Evolutionary conservation across 2,329 filamentous ascomycete genomes (phyloP), one percentile per base, ranked within the genome.

Genomic region (Arthrobotrys sphaeroides): DNA sequence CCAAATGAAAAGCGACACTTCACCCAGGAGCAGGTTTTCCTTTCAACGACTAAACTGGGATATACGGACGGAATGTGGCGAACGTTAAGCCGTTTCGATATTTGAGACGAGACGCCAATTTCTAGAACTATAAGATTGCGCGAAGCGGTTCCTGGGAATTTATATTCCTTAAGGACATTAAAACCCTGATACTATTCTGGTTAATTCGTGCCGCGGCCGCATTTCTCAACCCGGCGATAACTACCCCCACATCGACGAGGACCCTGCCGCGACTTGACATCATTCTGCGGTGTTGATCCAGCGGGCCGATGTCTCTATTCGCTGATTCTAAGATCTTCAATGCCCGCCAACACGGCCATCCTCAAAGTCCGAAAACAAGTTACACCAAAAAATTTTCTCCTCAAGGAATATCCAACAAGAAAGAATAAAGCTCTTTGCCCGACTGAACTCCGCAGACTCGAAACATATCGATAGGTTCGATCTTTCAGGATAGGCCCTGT

Each of bases 221-320:
- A 40, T 43, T 18, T 43, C 40, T n/a, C n/a, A n/a, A 22, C 5
- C 40, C 16, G 22, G 6, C 6, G 9, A 7, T 6, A 7, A 33
- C 31, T 16, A 43, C 40, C 40, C 40, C 40, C 40, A 43, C 40
- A 20, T 6, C 40, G 16, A 43, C 40, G 40, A 43, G 40, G 1
- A 12, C 1, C 45, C 22, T 24, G 22, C 3, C 12, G 3, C 28
- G 31, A 31, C 33, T 16, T 62, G 59, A 49, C 59, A 62, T 49
- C 59, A 62, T 62, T n/a, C 16, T 31, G 51, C 51, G 16, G 26
- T 49, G 59, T 33, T 49, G 57, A 61, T 61, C 22, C 24, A 20
- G 22, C 43, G 4, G 18, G 18, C 2, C 16, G 12, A 7, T 4
- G 10, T n/a, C 20, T 16, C 12, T 12, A 53, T 53, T 36, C 9